Base-by-base conservation (phyloP, 257 asterid species). In the Handroanthus guayacan region DNA sequence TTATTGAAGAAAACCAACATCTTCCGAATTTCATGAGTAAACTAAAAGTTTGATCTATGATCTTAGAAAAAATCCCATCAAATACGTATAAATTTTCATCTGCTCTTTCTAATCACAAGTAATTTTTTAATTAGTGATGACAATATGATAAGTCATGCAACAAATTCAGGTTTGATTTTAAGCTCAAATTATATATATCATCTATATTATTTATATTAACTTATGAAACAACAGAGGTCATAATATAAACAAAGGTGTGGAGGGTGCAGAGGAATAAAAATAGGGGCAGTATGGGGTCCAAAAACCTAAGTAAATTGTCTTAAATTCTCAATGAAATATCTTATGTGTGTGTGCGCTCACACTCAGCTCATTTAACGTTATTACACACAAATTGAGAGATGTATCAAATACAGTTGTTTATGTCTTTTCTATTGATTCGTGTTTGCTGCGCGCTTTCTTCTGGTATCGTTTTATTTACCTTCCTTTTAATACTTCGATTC, bases 331-430 rank as follows among this genome's bases (percentile, higher is more conserved):
- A 68, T 34, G 77, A 25, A 69, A 72, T 58, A 43, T 61, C 67
- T 60, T 12, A 44, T 44, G 38, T 14, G 11, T 45, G 6, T 45
- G 17, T 16, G 10, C 31, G 78, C 79, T 51, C 57, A 75, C 72
- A 67, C 79, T 4, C 44, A 5, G 2, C 47, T 68, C 76, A 77
- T 69, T 77, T 70, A 77, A 57, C 54, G 64, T 13, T 58, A 71
- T 77, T 76, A 77, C 76, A 55, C 71, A 60, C 81, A 68, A 58
- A 58, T 56, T 69, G 74, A 38, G 74, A 52, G 51, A 34, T 55
- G 38, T 41, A n/a, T 39, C 74, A 75, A 38, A 75, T 58, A 56
- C 75, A 34, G 60, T 56, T 52, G 16, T 61, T 16, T 2, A 4
- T 1, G 11, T 10, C 41, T 2, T 20, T 48, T 39, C 51, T 3